A percentile compares a stretch with the other conserved stretches of the same genome.
Evolutionary conservation across 805 yeast species (phyloP).

Genomic region (Candida ovalis): DNA sequence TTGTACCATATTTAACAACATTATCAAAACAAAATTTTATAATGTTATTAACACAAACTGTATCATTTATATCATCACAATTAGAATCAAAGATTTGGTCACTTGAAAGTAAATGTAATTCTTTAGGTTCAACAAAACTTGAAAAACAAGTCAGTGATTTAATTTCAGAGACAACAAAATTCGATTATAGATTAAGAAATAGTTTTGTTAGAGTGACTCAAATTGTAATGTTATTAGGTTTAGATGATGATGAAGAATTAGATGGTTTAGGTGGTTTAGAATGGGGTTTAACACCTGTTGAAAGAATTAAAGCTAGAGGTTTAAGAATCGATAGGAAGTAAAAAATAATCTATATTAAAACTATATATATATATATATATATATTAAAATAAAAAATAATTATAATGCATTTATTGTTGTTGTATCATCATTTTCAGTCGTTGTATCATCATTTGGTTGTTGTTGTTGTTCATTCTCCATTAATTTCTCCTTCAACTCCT

Average conservation of each 20-base stretch:
- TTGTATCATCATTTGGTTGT: slow-evolving; percentile 4
- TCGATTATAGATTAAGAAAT: slow-evolving; percentile 71
- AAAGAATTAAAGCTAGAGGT: slow-evolving; percentile 58
- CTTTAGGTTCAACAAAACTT: slow-evolving; percentile 75
- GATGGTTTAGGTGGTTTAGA: slow-evolving; percentile 31
- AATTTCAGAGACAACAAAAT: slow-evolving; percentile 69
- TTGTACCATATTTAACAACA: slow-evolving; percentile 54
- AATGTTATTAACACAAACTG: slow-evolving; percentile 45
- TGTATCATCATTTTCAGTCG: slow-evolving; percentile 1
- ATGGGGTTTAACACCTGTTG: slow-evolving; percentile 80
- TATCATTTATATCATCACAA: slow-evolving; percentile 49
- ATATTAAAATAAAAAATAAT: background rate
- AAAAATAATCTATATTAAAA: background rate
- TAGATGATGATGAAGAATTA: slow-evolving; percentile 60
- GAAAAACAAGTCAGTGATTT: slow-evolving; percentile 78
- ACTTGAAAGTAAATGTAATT: slow-evolving; percentile 66
- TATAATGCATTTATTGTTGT: background rate
- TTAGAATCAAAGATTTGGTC: slow-evolving; percentile 68
- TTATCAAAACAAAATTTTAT: slow-evolving; percentile 41
- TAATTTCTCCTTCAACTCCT: slow-evolving; percentile 16
- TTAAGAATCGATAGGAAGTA: slow-evolving; percentile 44
- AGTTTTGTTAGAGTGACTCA: slow-evolving; percentile 80
- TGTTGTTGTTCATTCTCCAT: slow-evolving; percentile 7
- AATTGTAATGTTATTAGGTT: slow-evolving; percentile 72
- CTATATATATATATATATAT: background rate